phyloP scores from a whole-genome alignment of 225 moss, liverwort and hornwort genomes.

The Pseudoscleropodium purum region DNA sequence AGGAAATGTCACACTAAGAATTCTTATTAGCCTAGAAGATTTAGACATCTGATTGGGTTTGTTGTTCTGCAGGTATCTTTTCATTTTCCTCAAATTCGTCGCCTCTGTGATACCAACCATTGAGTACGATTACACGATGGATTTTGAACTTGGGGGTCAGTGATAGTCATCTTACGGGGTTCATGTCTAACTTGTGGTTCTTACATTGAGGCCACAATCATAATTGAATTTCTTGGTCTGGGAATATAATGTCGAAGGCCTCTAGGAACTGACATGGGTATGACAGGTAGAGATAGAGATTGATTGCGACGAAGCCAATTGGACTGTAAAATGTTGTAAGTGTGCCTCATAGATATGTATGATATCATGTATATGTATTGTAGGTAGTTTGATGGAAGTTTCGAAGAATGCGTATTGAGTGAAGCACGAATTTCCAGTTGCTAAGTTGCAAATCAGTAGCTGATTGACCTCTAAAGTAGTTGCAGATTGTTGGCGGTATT shows the following conservation, averaged over 20 bases:
- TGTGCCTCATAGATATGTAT: conserved; percentile 23
- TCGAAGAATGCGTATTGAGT: background rate
- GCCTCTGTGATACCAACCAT: conserved; percentile 99
- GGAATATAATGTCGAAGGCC: conserved; percentile 23
- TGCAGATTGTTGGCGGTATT: conserved; percentile 14
- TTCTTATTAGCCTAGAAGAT: background rate
- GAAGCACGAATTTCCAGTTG: conserved; percentile 33
- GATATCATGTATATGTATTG: conserved; percentile 34
- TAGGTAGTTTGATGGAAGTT: conserved; percentile 17
- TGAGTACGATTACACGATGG: conserved; percentile 99
- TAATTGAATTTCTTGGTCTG: conserved; percentile 28
- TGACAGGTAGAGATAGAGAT: conserved; percentile 13
- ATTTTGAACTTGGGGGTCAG: conserved; percentile 85
- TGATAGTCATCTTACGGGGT: conserved; percentile 31
- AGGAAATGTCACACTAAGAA: background rate
- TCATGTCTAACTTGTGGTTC: conserved; percentile 49
- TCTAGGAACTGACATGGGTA: conserved; percentile 25
- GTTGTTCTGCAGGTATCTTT: conserved; percentile 76
- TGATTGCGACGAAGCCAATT: conserved; percentile 17
- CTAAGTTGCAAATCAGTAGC: conserved; percentile 20
- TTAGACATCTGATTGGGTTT: background rate
- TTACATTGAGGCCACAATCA: conserved; percentile 61
- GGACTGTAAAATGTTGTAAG: conserved; percentile 43
- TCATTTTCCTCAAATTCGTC: conserved; percentile 93
- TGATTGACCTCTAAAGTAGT: conserved; percentile 12